Conservation (phyloP, 1,284 basidiomycete genomes). For the Lentinula novae-zelandiae region DNA sequence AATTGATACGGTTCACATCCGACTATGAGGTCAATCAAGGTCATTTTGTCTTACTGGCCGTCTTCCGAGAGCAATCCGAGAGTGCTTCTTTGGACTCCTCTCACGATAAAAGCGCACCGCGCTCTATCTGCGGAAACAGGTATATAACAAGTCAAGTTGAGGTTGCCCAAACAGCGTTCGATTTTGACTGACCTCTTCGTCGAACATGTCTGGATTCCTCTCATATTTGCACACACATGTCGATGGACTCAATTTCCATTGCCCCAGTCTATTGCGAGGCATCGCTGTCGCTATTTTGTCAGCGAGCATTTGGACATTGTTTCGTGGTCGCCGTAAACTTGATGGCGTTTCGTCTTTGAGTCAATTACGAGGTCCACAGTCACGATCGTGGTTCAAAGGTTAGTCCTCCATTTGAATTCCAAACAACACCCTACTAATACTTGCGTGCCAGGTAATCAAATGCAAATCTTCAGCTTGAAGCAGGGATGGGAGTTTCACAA, state of each 20-base stretch:
- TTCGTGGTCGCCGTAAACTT: neutral
- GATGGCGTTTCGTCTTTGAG: conserved; percentile 4
- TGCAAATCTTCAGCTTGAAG: neutral
- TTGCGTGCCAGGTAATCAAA: neutral
- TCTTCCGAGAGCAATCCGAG: too few species aligned
- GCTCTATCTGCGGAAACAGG: too few species aligned
- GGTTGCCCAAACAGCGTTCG: too few species aligned
- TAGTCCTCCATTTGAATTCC: neutral
- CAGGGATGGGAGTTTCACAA: conserved; percentile 8
- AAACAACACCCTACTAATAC: too few species aligned
- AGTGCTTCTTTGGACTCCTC: too few species aligned
- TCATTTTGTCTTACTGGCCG: too few species aligned
- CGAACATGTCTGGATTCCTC: too few species aligned
- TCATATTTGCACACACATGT: too few species aligned
- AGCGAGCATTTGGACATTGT: neutral
- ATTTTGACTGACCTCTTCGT: neutral
- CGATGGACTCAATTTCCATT: neutral
- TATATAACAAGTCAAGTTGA: too few species aligned
- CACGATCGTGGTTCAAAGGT: conserved; percentile 25
- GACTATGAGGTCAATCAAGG: too few species aligned
- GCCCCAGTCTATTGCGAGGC: neutral
- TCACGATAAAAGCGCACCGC: too few species aligned
- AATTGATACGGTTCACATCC: too few species aligned
- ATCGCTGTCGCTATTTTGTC: neutral
- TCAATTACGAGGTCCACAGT: conserved; percentile 24